Base-by-base conservation (phyloP, 164 flowering plant genomes). In the Tetrastigma voinierianum region DNA sequence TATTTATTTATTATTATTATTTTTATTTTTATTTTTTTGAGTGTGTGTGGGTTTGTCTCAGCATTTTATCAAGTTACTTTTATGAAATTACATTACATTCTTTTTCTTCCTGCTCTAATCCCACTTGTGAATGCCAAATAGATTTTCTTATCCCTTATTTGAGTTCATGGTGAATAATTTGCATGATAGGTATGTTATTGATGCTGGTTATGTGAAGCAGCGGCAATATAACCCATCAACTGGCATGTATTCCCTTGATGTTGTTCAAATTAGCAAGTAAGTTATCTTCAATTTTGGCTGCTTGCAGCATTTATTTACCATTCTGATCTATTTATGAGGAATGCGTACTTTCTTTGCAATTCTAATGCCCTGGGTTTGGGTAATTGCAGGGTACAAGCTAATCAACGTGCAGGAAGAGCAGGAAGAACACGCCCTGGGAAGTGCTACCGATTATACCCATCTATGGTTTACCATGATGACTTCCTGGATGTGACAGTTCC, bases 181-280 rank as follows among this genome's bases (percentile, higher is more conserved):
- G 32, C 53, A 44, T 76, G 63, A 69, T 66, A 91, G 98, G 88
- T 91, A 93, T 74, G 99, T 96, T 45, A 86, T 96, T 79, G 99
- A 96, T 83, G 73, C 93, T 71, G 99, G 99, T 17, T 90, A 81
- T 78, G 98, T 96, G 73, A 96, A 93, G 85, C 98, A 96, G 74
- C 80, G 97, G 23, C 96, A 90, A 55, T 96, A 96, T 81, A 91
- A 89, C 72, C 97, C 99, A 48, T 78, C 93, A 60, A 86, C 86
- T 43, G 96, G 97, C 77, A 93, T 96, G 99, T 90, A 93, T 76
- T 96, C 99, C 60, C 97, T 96, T 67, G 99, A 93, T 69, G 82
- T 96, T 72, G 92, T 93, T 65, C 94, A 79, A 72, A 91, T 91
- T 58, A 96, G 98, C 91, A 93, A 81, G 97, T 91, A 82, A 68